A percentile compares a stretch with the other conserved stretches of the same genome.
Evolutionary conservation across 495 filamentous ascomycete genomes (phyloP).

Genomic region (Oleoguttula mirabilis): DNA sequence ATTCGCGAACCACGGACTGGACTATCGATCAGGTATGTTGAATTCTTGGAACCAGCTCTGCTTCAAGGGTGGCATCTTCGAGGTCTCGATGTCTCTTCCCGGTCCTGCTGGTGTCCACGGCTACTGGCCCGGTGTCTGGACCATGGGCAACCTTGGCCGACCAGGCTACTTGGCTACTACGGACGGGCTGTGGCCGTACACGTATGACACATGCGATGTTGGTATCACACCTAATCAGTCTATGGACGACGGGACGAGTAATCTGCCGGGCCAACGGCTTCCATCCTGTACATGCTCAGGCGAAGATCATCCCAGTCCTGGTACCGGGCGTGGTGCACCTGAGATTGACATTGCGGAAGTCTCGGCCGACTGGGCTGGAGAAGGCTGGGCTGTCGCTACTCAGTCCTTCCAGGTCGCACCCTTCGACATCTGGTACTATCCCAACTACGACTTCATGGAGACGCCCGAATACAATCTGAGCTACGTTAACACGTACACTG

Average conservation of each 20-base stretch:
- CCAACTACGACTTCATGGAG: slow-evolving; percentile 37
- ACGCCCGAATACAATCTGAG: slow-evolving; percentile 21
- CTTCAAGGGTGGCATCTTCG: slow-evolving; percentile 64
- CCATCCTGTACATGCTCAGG: slow-evolving; percentile 56
- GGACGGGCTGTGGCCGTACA: slow-evolving; percentile 49
- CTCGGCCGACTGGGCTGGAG: slow-evolving; percentile 44
- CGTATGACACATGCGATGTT: slow-evolving; percentile 61
- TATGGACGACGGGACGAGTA: slow-evolving; percentile 52
- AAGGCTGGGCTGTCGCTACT: slow-evolving; percentile 50
- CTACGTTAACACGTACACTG: slow-evolving; percentile 30
- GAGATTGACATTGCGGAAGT: slow-evolving; percentile 72
- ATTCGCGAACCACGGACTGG: slow-evolving; percentile 54
- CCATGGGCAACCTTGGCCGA: slow-evolving; percentile 34
- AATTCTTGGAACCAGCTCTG: slow-evolving; percentile 75
- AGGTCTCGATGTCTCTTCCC: slow-evolving; percentile 65
- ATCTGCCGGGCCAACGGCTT: slow-evolving; percentile 60
- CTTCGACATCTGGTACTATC: slow-evolving; percentile 65
- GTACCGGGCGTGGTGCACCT: slow-evolving; percentile 58
- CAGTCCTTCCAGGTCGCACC: slow-evolving; percentile 65
- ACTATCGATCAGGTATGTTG: slow-evolving; percentile 70
- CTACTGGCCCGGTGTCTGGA: slow-evolving; percentile 76
- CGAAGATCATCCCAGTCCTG: slow-evolving; percentile 58
- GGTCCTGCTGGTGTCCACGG: slow-evolving; percentile 55
- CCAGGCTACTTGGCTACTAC: slow-evolving; percentile 28
- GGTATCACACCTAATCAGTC: slow-evolving; percentile 74